phyloP scores from a whole-genome alignment of 1,139 yeast species.

The Yarrowia galli region DNA sequence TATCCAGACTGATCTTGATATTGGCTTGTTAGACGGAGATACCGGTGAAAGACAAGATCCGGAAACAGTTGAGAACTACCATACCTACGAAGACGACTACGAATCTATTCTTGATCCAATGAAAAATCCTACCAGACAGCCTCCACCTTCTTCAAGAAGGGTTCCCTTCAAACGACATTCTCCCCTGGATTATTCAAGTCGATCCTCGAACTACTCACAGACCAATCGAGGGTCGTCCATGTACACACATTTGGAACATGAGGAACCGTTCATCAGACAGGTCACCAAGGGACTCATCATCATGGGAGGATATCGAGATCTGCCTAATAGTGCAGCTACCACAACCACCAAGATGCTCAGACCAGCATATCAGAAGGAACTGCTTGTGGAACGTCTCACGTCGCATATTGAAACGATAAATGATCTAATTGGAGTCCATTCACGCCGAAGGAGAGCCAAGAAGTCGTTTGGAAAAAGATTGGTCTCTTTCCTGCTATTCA shows the following conservation, averaged over 20 bases:
- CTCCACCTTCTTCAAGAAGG: background rate
- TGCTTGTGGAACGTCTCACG: background rate
- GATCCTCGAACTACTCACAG: background rate
- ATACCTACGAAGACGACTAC: background rate
- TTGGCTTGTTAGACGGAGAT: no score
- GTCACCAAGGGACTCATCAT: constrained; percentile 1
- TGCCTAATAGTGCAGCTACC: background rate
- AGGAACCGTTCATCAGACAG: constrained; percentile 12
- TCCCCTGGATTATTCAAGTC: background rate
- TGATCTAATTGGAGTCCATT: background rate
- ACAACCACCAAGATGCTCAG: background rate
- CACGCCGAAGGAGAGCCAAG: background rate
- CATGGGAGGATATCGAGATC: background rate
- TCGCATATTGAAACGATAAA: background rate
- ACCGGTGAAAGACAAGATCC: background rate
- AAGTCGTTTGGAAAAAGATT: background rate
- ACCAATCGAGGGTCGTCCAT: background rate
- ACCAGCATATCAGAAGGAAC: background rate
- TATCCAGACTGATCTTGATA: background rate
- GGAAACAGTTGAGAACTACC: no score
- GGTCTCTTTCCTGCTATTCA: background rate
- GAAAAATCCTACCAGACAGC: background rate
- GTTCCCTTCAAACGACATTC: background rate
- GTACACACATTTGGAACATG: constrained; percentile 1
- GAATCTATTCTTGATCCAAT: background rate